Evolutionary conservation across 305 asterid species (phyloP).

Genomic region (Solanum hybrid): DNA sequence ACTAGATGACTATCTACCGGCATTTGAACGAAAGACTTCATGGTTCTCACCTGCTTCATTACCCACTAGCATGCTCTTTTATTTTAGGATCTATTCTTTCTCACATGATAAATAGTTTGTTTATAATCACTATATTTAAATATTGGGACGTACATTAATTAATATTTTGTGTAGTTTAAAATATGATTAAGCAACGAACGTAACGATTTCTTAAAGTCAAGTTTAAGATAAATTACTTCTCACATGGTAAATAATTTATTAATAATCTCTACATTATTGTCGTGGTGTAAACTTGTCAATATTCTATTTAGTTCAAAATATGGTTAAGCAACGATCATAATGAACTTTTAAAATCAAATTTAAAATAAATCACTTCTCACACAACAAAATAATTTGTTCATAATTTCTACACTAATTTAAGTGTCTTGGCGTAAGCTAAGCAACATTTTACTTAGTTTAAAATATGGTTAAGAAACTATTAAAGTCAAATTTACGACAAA

Average conservation of each 20-base stretch:
- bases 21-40: not conserved
- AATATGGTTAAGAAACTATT: not conserved
- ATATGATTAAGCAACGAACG: not conserved
- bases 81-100: not conserved
- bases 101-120: not conserved
- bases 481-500: not conserved
- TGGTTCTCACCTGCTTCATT: not conserved
- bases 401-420: not conserved
- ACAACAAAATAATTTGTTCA: not conserved
- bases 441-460: not conserved
- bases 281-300: not conserved
- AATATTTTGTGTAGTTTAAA: not conserved
- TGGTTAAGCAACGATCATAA: not conserved
- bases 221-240: not conserved
- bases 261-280: no score
- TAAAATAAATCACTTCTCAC: not conserved
- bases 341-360: not conserved
- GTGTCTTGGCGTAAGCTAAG: not conserved
- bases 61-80: not conserved
- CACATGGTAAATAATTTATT: not conserved
- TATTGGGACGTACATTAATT: no score
- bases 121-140: not conserved
- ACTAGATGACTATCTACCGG: not conserved
- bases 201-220: not conserved
- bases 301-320: not conserved